A percentile compares a stretch with the other conserved stretches of the same genome.
Evolutionary conservation across 2,329 filamentous ascomycete species (phyloP).

Genomic region (Cryphonectria parasitica): DNA sequence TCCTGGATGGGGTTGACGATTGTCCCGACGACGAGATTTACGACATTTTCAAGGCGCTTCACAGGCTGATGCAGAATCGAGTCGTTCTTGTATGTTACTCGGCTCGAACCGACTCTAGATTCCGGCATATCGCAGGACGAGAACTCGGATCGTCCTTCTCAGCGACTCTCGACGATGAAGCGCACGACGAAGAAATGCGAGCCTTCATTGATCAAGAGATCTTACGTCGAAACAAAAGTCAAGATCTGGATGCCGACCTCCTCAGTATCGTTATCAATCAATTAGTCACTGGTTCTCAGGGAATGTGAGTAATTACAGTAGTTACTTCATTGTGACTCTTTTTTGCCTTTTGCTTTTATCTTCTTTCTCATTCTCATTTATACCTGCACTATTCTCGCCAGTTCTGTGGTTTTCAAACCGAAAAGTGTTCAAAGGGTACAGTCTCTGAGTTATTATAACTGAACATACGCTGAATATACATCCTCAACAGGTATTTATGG

Average conservation of each 20-base stretch:
- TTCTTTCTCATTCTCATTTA: too few species aligned
- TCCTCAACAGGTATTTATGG: not conserved
- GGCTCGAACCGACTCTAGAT: constrained; percentile 5
- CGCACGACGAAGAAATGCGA: not conserved
- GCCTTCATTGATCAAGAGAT: not conserved
- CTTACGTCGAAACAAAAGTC: not conserved
- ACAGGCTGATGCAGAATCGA: not conserved
- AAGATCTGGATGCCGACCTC: not conserved
- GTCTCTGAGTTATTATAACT: not conserved
- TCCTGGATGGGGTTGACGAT: constrained; percentile 3
- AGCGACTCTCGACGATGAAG: not conserved
- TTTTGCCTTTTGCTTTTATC: not conserved
- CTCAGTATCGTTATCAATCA: not conserved
- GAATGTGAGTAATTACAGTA: not conserved
- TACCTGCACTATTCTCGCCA: not conserved
- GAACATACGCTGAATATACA: not conserved
- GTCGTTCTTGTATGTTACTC: constrained; percentile 14
- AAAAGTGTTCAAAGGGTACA: not conserved
- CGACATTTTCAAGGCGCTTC: not conserved
- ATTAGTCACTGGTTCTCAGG: not conserved
- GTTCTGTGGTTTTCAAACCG: not conserved
- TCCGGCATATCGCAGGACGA: not conserved
- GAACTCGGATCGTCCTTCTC: not conserved
- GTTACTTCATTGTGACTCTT: not conserved
- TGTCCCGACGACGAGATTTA: not conserved